phyloP scores from a whole-genome alignment of 306 rosid species.

The Abrus precatorius region DNA sequence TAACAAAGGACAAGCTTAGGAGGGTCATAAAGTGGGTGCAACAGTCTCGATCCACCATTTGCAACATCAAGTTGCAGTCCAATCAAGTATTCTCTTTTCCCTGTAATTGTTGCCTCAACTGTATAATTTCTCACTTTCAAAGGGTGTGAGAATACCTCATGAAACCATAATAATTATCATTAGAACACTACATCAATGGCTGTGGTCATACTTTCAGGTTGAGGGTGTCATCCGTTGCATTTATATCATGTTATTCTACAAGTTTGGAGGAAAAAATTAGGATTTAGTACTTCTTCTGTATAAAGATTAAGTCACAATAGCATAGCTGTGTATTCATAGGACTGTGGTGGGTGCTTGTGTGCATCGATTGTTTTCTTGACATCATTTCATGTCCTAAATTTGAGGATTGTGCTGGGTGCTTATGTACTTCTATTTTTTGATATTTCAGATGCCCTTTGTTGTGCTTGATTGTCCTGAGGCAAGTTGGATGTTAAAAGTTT shows the following conservation, averaged over 20 bases:
- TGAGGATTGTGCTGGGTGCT: not conserved
- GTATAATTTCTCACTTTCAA: not conserved
- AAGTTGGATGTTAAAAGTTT: conserved; percentile 19
- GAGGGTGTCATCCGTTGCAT: conserved; percentile 8
- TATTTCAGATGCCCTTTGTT: not conserved
- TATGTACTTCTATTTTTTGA: conserved; percentile 2
- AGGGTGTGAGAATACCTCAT: conserved; percentile 5
- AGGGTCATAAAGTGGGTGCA: conserved; percentile 81
- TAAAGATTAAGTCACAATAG: conserved; percentile 29
- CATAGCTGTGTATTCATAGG: conserved; percentile 13
- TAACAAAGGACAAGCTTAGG: conserved; percentile 67
- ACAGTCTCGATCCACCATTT: conserved; percentile 54
- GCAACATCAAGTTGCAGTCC: conserved; percentile 48
- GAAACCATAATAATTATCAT: not conserved
- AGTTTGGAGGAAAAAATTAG: conserved; percentile 14
- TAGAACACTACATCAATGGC: not conserved
- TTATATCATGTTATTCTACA: conserved; percentile 3
- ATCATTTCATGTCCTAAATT: conserved; percentile 27
- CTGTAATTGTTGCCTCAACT: conserved; percentile 18
- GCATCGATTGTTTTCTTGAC: conserved; percentile 14
- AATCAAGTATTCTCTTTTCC: conserved; percentile 54
- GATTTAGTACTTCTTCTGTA: not conserved
- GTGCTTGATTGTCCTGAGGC: not conserved
- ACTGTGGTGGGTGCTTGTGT: not conserved
- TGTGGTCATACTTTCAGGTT: not conserved